Conservation (phyloP, 2,329 filamentous ascomycete genomes). For the Cordyceps farinosa region DNA sequence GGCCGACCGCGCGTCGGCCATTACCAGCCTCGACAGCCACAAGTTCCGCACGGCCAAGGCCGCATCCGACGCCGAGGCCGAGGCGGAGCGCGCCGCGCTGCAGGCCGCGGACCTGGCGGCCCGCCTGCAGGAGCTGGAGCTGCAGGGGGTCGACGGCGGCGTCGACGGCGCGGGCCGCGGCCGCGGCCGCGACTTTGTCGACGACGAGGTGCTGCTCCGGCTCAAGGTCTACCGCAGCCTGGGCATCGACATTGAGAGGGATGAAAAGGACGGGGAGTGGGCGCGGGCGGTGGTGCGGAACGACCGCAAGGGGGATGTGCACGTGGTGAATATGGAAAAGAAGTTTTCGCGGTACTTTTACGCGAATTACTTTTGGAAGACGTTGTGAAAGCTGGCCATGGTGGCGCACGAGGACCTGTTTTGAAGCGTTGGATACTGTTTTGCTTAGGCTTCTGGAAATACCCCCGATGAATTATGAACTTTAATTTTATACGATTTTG, state of each 20-base stretch:
- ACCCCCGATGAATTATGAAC: neutral
- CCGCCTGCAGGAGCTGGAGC: slow-evolving; percentile 75
- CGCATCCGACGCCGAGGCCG: slow-evolving; percentile 83
- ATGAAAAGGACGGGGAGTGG: slow-evolving; percentile 73
- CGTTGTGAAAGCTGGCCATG: slow-evolving; percentile 51
- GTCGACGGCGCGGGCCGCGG: slow-evolving; percentile 42
- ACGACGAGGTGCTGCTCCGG: slow-evolving; percentile 67
- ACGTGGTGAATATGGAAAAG: slow-evolving; percentile 89
- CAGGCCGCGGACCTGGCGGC: slow-evolving; percentile 73
- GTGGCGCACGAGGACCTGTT: slow-evolving; percentile 11
- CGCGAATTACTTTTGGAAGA: slow-evolving; percentile 94
- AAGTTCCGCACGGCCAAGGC: slow-evolving; percentile 95
- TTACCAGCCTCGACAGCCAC: slow-evolving; percentile 82
- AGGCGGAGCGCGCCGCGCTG: slow-evolving; percentile 83
- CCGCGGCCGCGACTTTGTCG: slow-evolving; percentile 43
- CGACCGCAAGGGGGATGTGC: slow-evolving; percentile 81
- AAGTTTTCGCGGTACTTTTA: slow-evolving; percentile 92
- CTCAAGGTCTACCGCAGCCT: slow-evolving; percentile 88
- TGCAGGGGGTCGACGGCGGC: slow-evolving; percentile 69
- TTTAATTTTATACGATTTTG: neutral
- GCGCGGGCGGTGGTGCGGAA: slow-evolving; percentile 82
- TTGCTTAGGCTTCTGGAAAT: neutral
- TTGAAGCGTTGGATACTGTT: slow-evolving; percentile 9
- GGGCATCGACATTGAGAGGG: slow-evolving; percentile 81
- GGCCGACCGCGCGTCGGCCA: slow-evolving; percentile 75